Evolutionary conservation across 176 grass and related monocot genomes (phyloP), one percentile per base, ranked within the genome.

Genomic region (Musa schizocarpa): DNA sequence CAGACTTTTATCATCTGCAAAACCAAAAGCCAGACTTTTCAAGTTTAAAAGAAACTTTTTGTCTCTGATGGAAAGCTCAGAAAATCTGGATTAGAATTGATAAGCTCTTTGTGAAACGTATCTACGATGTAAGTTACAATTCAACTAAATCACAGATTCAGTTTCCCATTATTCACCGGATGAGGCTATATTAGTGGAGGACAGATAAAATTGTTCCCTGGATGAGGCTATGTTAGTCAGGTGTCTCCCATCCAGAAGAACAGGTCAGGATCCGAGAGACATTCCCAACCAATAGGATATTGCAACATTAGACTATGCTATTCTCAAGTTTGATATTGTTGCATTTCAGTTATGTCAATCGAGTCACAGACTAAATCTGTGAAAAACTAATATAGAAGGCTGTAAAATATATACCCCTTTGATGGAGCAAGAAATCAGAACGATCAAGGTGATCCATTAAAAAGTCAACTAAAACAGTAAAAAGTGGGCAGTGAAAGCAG

Each of bases 1-100:
- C 29, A 83, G 61, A 34, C 83, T 88, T 72, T 65, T 67, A 26
- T 88, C 83, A 71, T 92, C 89, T 92, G 89, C 75, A 69, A 25
- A 72, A 26, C 52, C 8, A 58, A 52, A 61, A 61, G 17, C 62
- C 19, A 54, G 0, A 64, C 1, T 17, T 26, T 23, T 8, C 8
- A 27, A 12, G 2, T 69, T 6, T 5, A 54, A 26, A 20, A 49
- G 6, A 20, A 51, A 73, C 23, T 54, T 17, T 55, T 70, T 50
- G 29, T 9, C 48, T 2, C 22, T 49, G 66, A 61, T 14, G n/a
- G 57, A 21, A 61, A 20, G 57, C 57, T 61, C 57, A 17, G 57
- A 19, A 59, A 61, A 58, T 17, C 17, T 17, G 17, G 5, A 61
- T 20, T 19, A 61, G 16, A 61, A 7, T 8, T 21, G 16, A 19